Conservation (phyloP, 2,329 filamentous ascomycete genomes). For the Colletotrichum musicola region DNA sequence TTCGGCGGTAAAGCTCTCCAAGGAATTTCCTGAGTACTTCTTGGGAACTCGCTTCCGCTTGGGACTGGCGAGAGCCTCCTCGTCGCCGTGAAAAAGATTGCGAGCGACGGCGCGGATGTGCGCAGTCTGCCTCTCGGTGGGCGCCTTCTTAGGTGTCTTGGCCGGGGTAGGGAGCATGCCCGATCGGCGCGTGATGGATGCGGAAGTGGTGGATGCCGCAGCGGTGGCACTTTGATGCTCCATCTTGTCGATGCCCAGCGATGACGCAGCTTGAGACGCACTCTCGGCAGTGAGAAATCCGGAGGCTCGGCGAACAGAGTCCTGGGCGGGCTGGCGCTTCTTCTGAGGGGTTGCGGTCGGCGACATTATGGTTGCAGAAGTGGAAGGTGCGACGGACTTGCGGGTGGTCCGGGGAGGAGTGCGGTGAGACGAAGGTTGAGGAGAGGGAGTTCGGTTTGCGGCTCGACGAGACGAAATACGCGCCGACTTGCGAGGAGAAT, state of each 20-base stretch:
- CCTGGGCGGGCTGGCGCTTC: constrained; percentile 61
- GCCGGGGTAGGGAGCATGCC: constrained; percentile 81
- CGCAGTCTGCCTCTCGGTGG: constrained; percentile 62
- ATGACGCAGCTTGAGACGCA: constrained; percentile 56
- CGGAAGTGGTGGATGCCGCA: constrained; percentile 34
- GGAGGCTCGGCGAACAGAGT: constrained; percentile 61
- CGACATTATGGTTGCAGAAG: constrained; percentile 44
- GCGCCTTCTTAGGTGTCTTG: constrained; percentile 80
- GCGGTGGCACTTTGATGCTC: constrained; percentile 32
- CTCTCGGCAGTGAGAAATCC: constrained; percentile 59
- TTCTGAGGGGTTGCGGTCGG: constrained; percentile 52
- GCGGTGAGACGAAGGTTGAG: constrained; percentile 53
- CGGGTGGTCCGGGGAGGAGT: constrained; percentile 50
- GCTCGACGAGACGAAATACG: constrained; percentile 70
- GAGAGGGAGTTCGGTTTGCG: constrained; percentile 68
- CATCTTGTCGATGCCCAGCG: constrained; percentile 52
- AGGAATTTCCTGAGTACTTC: constrained; percentile 66
- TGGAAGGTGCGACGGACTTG: constrained; percentile 45
- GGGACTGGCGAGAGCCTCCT: constrained; percentile 69
- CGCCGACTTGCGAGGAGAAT: constrained; percentile 77
- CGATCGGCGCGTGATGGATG: constrained; percentile 49
- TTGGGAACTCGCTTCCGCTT: constrained; percentile 68
- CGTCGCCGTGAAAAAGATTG: constrained; percentile 72
- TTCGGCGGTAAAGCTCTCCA: constrained; percentile 71
- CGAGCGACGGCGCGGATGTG: constrained; percentile 68